Evolutionary conservation across 106 monocot species (phyloP).

Genomic region (Dioscorea alata): DNA sequence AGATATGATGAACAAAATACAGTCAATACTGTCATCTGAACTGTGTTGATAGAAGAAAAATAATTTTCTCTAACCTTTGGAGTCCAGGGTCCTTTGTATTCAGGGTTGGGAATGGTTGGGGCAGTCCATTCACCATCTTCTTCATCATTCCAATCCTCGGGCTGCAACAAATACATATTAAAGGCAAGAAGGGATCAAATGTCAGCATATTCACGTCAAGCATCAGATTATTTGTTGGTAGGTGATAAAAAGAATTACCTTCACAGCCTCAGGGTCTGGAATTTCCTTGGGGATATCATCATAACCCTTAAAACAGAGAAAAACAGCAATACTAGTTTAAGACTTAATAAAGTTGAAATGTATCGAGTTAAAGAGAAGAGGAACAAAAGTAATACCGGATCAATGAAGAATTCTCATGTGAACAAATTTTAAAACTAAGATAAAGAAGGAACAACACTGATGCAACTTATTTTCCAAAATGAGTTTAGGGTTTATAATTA

Average conservation of each 20-base stretch:
- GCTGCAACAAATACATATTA: slow-evolving; percentile 15
- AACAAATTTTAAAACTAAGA: background rate
- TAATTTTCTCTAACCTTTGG: slow-evolving; percentile 33
- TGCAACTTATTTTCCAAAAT: too few relatives aligned
- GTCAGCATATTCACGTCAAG: background rate
- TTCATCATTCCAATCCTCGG: slow-evolving; percentile 78
- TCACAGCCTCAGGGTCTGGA: slow-evolving; percentile 59
- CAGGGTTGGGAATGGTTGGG: slow-evolving; percentile 54
- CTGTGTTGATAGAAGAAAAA: slow-evolving; percentile 30
- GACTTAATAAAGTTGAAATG: too few relatives aligned
- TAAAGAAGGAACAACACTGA: background rate
- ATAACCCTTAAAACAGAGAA: slow-evolving; percentile 25
- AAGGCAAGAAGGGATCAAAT: background rate
- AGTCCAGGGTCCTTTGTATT: slow-evolving; percentile 65
- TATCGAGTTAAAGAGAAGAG: background rate
- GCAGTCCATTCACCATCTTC: slow-evolving; percentile 79
- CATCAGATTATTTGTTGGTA: background rate
- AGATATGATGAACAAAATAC: background rate
- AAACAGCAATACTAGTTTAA: too few relatives aligned
- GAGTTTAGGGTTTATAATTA: too few relatives aligned
- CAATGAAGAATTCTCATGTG: background rate
- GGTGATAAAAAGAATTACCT: slow-evolving; percentile 20
- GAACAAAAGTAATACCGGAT: background rate
- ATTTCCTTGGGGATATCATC: slow-evolving; percentile 71
- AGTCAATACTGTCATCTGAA: background rate